phyloP scores from a whole-genome alignment of 73 alveolate genomes.

The Symbiodinium pilosum region DNA sequence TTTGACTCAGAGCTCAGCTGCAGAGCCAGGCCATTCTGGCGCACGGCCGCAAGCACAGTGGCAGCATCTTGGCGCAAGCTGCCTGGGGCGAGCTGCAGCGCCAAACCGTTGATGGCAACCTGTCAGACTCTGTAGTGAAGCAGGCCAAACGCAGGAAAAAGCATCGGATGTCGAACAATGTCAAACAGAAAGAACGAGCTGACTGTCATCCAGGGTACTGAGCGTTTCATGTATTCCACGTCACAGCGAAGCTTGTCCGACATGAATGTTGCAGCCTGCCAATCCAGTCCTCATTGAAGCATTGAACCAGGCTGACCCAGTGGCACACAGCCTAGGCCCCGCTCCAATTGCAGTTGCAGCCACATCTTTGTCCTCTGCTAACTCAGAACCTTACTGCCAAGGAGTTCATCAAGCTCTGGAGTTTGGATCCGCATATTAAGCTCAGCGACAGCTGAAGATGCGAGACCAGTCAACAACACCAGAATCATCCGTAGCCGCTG shows the following conservation, averaged over 20 bases:
- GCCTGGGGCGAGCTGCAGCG: conserved; percentile 11
- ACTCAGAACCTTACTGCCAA: background rate
- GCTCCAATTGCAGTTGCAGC: conserved; percentile 30
- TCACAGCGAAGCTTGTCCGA: background rate
- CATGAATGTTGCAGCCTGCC: conserved; percentile 25
- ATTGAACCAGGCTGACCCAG: background rate
- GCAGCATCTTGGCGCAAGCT: background rate
- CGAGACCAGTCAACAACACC: conserved; percentile 40
- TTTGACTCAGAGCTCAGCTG: too few relatives aligned
- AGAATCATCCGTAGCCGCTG: conserved; percentile 24
- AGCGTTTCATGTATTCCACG: background rate
- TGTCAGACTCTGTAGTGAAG: background rate
- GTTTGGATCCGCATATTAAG: too few relatives aligned
- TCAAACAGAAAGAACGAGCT: too few relatives aligned
- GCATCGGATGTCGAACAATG: background rate
- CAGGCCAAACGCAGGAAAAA: background rate
- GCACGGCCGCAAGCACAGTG: conserved; percentile 32
- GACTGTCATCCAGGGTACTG: background rate
- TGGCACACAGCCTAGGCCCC: background rate
- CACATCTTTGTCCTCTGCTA: conserved; percentile 51
- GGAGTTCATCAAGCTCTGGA: background rate
- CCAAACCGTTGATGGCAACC: conserved; percentile 44
- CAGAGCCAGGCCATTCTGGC: conserved; percentile 67
- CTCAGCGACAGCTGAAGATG: background rate
- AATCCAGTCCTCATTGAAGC: conserved; percentile 6